Conservation (phyloP, 768 basidiomycete species). For the Termitomyces sp. region DNA sequence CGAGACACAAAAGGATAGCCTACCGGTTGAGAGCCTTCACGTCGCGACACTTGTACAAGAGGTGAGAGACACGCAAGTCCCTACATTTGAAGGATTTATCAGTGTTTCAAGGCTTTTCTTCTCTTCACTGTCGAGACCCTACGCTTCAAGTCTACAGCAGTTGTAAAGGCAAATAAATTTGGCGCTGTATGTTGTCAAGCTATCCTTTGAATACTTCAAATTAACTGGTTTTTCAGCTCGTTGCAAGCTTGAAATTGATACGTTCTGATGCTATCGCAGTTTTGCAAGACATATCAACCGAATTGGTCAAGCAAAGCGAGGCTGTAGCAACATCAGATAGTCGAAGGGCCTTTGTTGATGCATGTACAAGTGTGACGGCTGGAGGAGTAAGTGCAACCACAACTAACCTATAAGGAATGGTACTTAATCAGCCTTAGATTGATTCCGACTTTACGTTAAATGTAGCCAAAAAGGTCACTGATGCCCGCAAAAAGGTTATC, state of each 20-base stretch:
- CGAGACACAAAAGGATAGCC: slow-evolving; percentile 33
- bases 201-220: neutral
- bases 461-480: slow-evolving; percentile 61
- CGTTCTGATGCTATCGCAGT: slow-evolving; percentile 47
- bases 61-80: slow-evolving; percentile 29
- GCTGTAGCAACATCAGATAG: slow-evolving; percentile 47
- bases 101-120: slow-evolving; percentile 58
- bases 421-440: slow-evolving; percentile 35
- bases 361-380: slow-evolving; percentile 38
- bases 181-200: slow-evolving; percentile 50
- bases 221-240: slow-evolving; percentile 42
- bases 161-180: slow-evolving; percentile 72
- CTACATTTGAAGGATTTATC: slow-evolving; percentile 1
- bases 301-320: slow-evolving; percentile 49
- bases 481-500: slow-evolving; percentile 66
- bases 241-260: slow-evolving; percentile 60
- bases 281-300: slow-evolving; percentile 56
- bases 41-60: slow-evolving; percentile 74
- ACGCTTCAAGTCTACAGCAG: slow-evolving; percentile 68
- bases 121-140: slow-evolving; percentile 65
- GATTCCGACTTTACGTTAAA: slow-evolving; percentile 61
- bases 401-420: slow-evolving; percentile 1
- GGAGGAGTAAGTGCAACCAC: slow-evolving; percentile 26
- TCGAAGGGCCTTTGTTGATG: slow-evolving; percentile 49
- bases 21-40: slow-evolving; percentile 63